Evolutionary conservation across 257 asterid species (phyloP).

Genomic region (Penstemon eatonii): DNA sequence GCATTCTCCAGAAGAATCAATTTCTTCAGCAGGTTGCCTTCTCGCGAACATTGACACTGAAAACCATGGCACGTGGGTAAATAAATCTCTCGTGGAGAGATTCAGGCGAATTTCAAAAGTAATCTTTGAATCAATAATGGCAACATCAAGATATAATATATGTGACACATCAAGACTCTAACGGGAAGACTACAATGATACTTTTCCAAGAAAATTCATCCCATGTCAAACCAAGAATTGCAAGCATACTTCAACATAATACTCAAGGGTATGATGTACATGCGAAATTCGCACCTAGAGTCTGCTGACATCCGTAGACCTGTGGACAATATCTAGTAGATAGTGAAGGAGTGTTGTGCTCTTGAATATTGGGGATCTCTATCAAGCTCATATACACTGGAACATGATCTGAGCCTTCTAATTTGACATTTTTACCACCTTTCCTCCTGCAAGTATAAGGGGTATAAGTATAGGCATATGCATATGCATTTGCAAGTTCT

Average conservation of each 20-base stretch:
- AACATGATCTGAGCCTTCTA: slow-evolving; percentile 97
- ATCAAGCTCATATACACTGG: slow-evolving; percentile 69
- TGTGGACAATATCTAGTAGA: slow-evolving; percentile 88
- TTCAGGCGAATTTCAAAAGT: too few relatives aligned
- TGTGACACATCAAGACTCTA: background rate
- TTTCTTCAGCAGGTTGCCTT: slow-evolving; percentile 56
- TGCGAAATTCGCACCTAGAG: slow-evolving; percentile 62
- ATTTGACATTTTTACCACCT: slow-evolving; percentile 61
- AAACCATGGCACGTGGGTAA: slow-evolving; percentile 21
- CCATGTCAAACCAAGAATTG: slow-evolving; percentile 22
- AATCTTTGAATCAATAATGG: too few relatives aligned
- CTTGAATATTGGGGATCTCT: slow-evolving; percentile 54
- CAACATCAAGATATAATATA: background rate
- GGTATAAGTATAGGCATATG: background rate
- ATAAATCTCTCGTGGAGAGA: background rate
- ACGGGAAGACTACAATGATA: background rate
- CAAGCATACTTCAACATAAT: slow-evolving; percentile 8
- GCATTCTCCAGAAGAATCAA: slow-evolving; percentile 40
- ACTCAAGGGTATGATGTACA: background rate
- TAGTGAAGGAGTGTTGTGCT: slow-evolving; percentile 78
- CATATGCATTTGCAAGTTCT: background rate
- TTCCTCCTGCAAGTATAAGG: slow-evolving; percentile 49
- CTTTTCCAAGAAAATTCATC: slow-evolving; percentile 8
- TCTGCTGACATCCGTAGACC: slow-evolving; percentile 87
- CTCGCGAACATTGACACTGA: slow-evolving; percentile 75